A percentile compares a stretch with the other conserved stretches of the same genome.
Conservation (phyloP, 495 filamentous ascomycete species). For the Hypomontagnella monticulosa region DNA sequence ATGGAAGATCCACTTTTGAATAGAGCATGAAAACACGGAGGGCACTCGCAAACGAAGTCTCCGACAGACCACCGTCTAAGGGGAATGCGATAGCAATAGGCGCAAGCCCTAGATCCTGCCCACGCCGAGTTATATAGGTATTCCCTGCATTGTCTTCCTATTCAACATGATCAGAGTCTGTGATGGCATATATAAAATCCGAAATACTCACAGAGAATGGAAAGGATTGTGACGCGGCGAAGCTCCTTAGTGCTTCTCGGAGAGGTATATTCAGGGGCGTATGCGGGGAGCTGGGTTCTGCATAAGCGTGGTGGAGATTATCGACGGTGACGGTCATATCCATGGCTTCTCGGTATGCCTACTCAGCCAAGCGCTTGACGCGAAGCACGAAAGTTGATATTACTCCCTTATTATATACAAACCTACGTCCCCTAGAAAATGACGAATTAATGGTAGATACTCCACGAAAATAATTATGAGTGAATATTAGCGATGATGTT, state of each 20-base stretch:
- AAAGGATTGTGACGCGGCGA: neutral
- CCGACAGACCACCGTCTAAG: neutral
- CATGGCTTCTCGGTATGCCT: too few relatives aligned
- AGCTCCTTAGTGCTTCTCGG: neutral
- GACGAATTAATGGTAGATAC: too few relatives aligned
- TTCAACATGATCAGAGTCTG: neutral
- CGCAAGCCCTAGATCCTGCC: neutral
- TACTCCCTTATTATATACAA: neutral
- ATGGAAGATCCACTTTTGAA: constrained; percentile 4
- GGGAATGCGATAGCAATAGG: constrained; percentile 3
- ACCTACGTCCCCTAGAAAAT: too few relatives aligned
- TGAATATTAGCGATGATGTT: too few relatives aligned
- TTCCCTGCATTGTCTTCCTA: constrained; percentile 1
- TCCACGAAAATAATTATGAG: too few relatives aligned
- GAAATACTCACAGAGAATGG: neutral
- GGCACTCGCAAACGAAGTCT: neutral
- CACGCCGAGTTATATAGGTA: neutral
- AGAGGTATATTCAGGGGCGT: neutral
- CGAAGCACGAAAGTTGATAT: too few relatives aligned
- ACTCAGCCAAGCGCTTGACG: too few relatives aligned
- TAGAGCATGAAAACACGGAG: neutral
- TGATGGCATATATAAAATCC: neutral
- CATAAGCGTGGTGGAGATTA: neutral
- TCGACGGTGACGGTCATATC: neutral
- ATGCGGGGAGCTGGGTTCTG: neutral